Conservation (phyloP, 768 basidiomycete species). For the Hygrocybe coccinea region DNA sequence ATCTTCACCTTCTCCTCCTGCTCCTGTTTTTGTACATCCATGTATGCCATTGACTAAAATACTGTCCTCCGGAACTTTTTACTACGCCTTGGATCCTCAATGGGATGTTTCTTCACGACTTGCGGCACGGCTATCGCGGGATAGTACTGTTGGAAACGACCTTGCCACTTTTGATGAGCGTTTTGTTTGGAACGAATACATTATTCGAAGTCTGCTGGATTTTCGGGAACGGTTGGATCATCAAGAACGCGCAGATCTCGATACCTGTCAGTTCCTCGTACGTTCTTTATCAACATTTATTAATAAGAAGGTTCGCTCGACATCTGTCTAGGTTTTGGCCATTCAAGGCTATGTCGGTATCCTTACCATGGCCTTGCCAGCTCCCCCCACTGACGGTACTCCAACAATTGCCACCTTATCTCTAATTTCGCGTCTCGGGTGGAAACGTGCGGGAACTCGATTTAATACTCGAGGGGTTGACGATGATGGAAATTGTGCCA, state of each 20-base stretch:
- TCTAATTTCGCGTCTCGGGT: conserved; percentile 83
- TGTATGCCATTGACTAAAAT: conserved; percentile 88
- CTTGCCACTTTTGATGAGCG: conserved; percentile 68
- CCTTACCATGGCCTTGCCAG: conserved; percentile 72
- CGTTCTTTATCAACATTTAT: conserved; percentile 19
- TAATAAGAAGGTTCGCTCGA: conserved; percentile 10
- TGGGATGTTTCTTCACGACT: conserved; percentile 92
- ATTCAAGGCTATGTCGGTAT: conserved; percentile 93
- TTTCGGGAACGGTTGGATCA: conserved; percentile 77
- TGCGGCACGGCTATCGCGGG: conserved; percentile 58
- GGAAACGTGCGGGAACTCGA: conserved; percentile 93
- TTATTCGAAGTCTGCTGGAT: conserved; percentile 80
- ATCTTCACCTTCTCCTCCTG: conserved; percentile 38
- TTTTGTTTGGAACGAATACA: conserved; percentile 94
- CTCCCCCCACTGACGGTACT: conserved; percentile 67
- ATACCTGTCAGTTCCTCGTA: conserved; percentile 81
- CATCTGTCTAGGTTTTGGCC: conserved; percentile 59
- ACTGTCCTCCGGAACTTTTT: conserved; percentile 87
- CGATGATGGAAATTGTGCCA: conserved; percentile 90
- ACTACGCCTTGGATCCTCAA: conserved; percentile 73
- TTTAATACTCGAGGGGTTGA: conserved; percentile 97
- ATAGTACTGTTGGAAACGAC: conserved; percentile 41
- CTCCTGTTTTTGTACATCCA: conserved; percentile 73
- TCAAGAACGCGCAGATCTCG: conserved; percentile 67
- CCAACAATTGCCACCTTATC: conserved; percentile 71